Percentiles rank a stretch among this genome's conserved stretches.
Conservation (phyloP, 768 basidiomycete species). For the Amanita exitialis region DNA sequence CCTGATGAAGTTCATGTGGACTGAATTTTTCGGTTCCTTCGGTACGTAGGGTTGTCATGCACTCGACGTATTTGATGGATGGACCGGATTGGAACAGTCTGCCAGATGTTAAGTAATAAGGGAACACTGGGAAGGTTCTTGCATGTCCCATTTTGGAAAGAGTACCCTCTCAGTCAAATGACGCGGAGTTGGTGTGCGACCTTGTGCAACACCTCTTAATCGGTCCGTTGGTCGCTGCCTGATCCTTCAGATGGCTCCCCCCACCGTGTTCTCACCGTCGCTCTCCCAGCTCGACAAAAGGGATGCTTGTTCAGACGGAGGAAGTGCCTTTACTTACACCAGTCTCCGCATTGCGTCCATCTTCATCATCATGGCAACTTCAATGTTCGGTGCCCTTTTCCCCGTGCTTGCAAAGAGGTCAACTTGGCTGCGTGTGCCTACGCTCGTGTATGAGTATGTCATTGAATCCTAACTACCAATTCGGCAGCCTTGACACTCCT, state of each 20-base stretch:
- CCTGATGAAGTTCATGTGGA: no score
- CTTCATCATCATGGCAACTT: conserved; percentile 62
- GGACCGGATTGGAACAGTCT: no score
- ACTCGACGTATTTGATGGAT: no score
- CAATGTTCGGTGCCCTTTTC: conserved; percentile 54
- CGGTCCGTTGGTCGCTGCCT: not conserved
- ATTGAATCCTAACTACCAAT: not conserved
- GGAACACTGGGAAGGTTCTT: not conserved
- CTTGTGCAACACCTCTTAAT: not conserved
- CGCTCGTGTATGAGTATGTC: conserved; percentile 58
- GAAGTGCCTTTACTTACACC: conserved; percentile 37
- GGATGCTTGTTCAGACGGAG: conserved; percentile 38
- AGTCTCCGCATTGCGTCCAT: conserved; percentile 59
- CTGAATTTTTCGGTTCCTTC: no score
- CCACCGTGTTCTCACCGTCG: conserved; percentile 1
- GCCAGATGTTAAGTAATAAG: no score
- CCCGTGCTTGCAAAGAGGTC: conserved; percentile 54
- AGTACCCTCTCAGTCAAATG: conserved; percentile 10
- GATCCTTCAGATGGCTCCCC: conserved; percentile 2
- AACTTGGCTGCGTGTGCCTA: conserved; percentile 45
- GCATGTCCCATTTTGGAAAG: not conserved
- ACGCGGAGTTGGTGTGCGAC: no score
- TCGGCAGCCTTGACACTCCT: not conserved
- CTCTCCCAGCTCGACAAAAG: not conserved
- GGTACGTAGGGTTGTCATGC: no score